Evolutionary conservation across 2,329 filamentous ascomycete genomes (phyloP).

Genomic region (Sarocladium oryzae): DNA sequence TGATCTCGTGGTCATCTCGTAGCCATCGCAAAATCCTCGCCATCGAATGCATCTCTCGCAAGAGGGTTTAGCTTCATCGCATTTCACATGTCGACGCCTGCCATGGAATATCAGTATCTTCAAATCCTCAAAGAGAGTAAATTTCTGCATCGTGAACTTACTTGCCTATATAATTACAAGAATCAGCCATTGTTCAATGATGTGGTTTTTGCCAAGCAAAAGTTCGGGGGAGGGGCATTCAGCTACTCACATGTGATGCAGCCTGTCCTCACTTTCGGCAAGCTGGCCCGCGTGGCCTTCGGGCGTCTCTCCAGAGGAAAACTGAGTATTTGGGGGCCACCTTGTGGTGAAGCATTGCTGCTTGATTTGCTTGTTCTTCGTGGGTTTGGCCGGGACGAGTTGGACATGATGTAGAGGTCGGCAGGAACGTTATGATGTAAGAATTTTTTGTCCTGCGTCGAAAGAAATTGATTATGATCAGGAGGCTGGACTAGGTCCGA

Average conservation of each 20-base stretch:
- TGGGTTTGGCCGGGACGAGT: background rate
- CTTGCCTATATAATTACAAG: conserved; percentile 17
- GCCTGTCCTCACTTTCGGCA: conserved; percentile 22
- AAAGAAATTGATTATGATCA: background rate
- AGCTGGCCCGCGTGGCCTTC: conserved; percentile 21
- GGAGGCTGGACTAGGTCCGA: background rate
- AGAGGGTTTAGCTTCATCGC: conserved; percentile 24
- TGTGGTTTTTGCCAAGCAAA: too few species aligned
- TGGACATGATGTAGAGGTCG: background rate
- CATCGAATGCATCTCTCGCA: conserved; percentile 25
- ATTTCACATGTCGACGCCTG: conserved; percentile 25
- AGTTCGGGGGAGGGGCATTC: background rate
- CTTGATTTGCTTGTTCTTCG: conserved; percentile 2
- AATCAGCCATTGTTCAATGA: background rate
- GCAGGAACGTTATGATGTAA: background rate
- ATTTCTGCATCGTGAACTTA: conserved; percentile 12
- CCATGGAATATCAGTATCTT: background rate
- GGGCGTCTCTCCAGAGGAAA: conserved; percentile 24
- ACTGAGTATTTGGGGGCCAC: conserved; percentile 5
- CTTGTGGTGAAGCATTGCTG: background rate
- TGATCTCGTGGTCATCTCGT: conserved; percentile 12
- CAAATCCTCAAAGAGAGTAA: too few species aligned
- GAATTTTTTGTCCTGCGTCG: background rate
- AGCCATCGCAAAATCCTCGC: conserved; percentile 25
- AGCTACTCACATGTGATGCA: conserved; percentile 22